phyloP scores from a whole-genome alignment of 768 basidiomycete species.

The Exsudoporus frostii region DNA sequence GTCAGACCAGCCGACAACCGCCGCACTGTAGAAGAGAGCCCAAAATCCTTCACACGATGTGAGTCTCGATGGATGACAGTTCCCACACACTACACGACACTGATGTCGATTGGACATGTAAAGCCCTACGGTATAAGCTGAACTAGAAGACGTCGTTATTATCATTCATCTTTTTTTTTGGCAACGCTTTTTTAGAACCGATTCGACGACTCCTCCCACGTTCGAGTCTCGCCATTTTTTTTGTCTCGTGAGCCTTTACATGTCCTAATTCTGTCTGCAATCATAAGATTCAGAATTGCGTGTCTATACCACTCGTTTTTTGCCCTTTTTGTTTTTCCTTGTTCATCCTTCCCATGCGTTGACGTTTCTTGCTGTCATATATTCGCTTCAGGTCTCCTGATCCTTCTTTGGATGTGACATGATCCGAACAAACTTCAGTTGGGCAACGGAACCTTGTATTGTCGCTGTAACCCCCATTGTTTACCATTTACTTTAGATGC shows the following conservation, averaged over 20 bases:
- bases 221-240: not conserved
- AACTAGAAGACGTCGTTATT: not conserved
- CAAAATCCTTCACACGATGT: not conserved
- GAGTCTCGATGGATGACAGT: not conserved
- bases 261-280: not conserved
- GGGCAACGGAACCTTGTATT: not conserved
- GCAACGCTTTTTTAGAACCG: not conserved
- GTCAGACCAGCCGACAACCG: not conserved
- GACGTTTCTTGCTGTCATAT: not conserved
- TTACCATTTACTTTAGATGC: too few species aligned
- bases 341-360: not conserved
- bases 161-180: not conserved
- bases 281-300: slow-evolving; percentile 5
- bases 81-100: not conserved
- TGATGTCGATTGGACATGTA: slow-evolving; percentile 1
- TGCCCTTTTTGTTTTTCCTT: not conserved
- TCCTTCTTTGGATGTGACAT: not conserved
- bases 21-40: not conserved
- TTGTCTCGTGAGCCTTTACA: not conserved
- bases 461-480: not conserved
- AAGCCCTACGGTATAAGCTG: too few species aligned
- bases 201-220: not conserved
- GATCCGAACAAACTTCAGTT: not conserved
- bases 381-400: not conserved
- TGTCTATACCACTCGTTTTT: slow-evolving; percentile 14